Conservation (phyloP, 352 stramenopile genomes). For the Phytophthora foliorum region DNA sequence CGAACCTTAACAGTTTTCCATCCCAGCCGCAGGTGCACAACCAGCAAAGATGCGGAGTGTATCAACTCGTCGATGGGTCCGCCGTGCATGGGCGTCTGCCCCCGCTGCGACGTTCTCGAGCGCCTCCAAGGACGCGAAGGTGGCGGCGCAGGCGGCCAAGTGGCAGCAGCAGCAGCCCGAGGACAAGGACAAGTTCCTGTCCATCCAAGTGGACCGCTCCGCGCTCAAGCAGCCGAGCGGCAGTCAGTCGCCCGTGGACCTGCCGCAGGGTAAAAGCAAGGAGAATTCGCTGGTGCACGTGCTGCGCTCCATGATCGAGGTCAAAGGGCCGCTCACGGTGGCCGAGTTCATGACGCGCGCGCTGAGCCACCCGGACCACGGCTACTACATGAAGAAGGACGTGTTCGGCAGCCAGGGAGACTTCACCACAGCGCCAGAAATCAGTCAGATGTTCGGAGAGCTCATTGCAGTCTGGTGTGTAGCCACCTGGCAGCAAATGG, state of each 20-base stretch:
- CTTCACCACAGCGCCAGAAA: constrained; percentile 95
- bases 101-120: constrained; percentile 19
- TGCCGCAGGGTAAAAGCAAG: constrained; percentile 53
- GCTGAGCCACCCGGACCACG: constrained; percentile 92
- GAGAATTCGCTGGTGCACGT: constrained; percentile 82
- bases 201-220: constrained; percentile 76
- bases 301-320: constrained; percentile 93
- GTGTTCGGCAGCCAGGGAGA: constrained; percentile 93
- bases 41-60: constrained; percentile 38
- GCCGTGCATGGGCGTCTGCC: constrained; percentile 2
- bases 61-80: constrained; percentile 26
- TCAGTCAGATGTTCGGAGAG: constrained; percentile 95
- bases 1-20: too few species aligned
- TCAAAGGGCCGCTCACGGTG: constrained; percentile 94
- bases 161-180: constrained; percentile 63
- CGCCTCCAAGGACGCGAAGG: constrained; percentile 8
- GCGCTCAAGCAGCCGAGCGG: constrained; percentile 67
- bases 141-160: constrained; percentile 64
- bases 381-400: constrained; percentile 97
- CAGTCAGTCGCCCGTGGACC: constrained; percentile 36
- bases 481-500: constrained; percentile 92
- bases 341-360: constrained; percentile 95
- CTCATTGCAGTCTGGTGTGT: constrained; percentile 94
- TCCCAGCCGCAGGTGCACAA: constrained; percentile 2
- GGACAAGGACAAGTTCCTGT: constrained; percentile 65